Conservation (phyloP, 2,329 filamentous ascomycete genomes). For the Apiospora marii region DNA sequence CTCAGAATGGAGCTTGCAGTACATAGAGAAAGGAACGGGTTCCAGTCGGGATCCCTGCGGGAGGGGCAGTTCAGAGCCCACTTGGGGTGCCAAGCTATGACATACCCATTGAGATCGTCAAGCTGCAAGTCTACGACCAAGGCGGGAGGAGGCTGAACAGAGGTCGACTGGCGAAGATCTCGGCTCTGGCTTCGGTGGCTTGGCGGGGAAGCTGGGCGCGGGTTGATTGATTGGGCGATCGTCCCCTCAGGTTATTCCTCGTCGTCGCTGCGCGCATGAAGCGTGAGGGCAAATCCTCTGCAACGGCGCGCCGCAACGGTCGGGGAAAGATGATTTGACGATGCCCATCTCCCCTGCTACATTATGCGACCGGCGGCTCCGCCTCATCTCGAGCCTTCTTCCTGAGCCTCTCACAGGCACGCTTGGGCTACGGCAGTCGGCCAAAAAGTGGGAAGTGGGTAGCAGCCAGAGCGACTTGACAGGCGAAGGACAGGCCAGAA, state of each 20-base stretch:
- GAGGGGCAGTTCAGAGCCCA: not conserved
- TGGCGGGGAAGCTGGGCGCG: not conserved
- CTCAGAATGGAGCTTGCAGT: not conserved
- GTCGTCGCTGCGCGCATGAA: not conserved
- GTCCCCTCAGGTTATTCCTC: no score
- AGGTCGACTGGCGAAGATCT: constrained; percentile 1
- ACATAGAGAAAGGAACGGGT: not conserved
- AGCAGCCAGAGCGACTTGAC: not conserved
- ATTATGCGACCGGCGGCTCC: constrained; percentile 15
- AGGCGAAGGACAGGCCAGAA: not conserved
- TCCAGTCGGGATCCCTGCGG: constrained; percentile 11
- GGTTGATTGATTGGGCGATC: not conserved
- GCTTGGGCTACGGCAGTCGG: not conserved
- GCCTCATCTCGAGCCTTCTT: not conserved
- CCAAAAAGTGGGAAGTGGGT: not conserved
- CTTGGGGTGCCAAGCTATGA: constrained; percentile 15
- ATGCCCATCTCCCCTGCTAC: constrained; percentile 16
- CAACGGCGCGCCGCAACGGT: constrained; percentile 1
- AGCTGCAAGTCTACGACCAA: constrained; percentile 13
- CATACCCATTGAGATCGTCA: constrained; percentile 19
- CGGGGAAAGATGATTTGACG: not conserved
- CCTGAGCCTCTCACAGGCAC: not conserved
- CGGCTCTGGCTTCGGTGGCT: not conserved
- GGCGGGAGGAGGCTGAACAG: constrained; percentile 16
- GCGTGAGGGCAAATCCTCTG: not conserved